These are phyloP conservation scores for Tremellales sp. DNA, from an alignment of 1,284 basidiomycete species.

Conservation along the genomic window DNA sequence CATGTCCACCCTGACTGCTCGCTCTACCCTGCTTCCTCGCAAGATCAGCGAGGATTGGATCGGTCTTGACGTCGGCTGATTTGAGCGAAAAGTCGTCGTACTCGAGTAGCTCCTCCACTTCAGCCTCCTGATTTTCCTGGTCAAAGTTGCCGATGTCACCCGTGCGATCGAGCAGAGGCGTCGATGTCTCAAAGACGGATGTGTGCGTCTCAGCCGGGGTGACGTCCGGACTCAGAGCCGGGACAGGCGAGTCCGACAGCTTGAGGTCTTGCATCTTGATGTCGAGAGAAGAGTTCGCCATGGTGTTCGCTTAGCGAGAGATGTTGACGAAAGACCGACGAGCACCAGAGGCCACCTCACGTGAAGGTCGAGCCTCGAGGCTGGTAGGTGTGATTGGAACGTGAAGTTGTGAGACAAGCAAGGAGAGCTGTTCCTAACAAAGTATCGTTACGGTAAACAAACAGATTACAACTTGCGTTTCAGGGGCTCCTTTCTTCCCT, in stretches of 20 bases:
- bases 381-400: no score
- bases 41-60: conserved; percentile 21
- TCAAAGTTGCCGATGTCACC: background rate
- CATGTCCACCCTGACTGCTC: background rate
- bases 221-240: background rate
- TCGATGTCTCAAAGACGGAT: background rate
- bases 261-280: background rate
- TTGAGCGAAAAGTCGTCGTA: conserved; percentile 10
- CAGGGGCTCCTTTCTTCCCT: no score
- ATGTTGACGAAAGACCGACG: no score
- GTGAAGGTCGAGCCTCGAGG: no score
- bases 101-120: background rate
- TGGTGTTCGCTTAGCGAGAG: background rate
- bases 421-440: no score
- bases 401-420: no score
- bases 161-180: background rate
- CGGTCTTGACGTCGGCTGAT: conserved; percentile 12
- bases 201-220: background rate
- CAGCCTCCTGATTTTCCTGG: background rate
- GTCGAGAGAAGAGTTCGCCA: background rate
- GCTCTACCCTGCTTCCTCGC: conserved; percentile 6
- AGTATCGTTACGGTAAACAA: no score
- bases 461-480: no score
- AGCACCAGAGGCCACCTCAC: no score
- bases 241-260: background rate